These are phyloP conservation scores for Alternaria arbusti DNA, from an alignment of 2,329 filamentous ascomycete species.

Conservation along the genomic window DNA sequence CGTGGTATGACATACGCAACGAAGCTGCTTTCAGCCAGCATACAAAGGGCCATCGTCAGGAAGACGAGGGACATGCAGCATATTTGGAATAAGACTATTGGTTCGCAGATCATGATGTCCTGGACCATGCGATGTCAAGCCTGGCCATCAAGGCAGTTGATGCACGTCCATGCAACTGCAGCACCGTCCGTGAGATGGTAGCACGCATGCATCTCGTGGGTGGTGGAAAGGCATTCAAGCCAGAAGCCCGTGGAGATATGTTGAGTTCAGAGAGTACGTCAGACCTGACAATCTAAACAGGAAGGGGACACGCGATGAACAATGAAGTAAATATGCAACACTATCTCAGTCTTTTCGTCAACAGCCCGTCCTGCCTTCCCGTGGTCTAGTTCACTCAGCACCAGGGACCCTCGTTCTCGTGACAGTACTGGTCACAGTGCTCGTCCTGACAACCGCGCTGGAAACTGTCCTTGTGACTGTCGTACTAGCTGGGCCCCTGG, in stretches of 20 bases:
- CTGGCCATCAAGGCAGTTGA: background rate
- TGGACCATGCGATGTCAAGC: background rate
- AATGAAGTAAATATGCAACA: background rate
- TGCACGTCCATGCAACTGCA: background rate
- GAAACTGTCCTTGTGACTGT: conserved; percentile 34
- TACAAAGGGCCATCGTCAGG: background rate
- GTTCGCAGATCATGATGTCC: background rate
- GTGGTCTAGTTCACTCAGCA: background rate
- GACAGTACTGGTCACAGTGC: conserved; percentile 2
- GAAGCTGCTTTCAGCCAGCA: background rate
- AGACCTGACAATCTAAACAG: background rate
- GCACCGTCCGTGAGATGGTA: background rate
- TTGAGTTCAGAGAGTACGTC: conserved; percentile 30
- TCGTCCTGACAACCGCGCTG: conserved; percentile 23
- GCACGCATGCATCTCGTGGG: too few relatives aligned
- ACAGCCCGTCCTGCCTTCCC: background rate
- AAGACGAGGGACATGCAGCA: background rate
- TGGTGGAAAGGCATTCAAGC: conserved; percentile 30
- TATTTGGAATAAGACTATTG: background rate
- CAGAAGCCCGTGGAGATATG: conserved; percentile 37
- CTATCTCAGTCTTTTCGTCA: background rate
- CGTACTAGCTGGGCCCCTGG: conserved; percentile 27
- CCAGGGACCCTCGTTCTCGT: conserved; percentile 6
- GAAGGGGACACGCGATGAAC: background rate
- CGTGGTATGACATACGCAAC: background rate